Conservation (phyloP, 1,139 yeast genomes). For the Trichomonascaceae sp. region DNA sequence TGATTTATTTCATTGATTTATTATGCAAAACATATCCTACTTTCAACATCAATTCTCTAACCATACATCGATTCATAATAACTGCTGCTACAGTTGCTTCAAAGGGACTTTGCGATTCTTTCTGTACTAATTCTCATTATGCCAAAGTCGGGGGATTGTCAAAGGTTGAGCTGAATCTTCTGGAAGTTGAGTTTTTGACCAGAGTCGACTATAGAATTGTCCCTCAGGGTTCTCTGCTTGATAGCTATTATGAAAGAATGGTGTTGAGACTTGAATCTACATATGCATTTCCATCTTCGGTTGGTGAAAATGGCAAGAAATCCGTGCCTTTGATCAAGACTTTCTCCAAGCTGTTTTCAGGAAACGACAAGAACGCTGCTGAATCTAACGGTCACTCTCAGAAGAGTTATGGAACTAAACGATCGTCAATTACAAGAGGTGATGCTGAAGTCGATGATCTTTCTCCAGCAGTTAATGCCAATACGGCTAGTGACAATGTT, state of each 20-base stretch:
- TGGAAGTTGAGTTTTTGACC: slow-evolving; percentile 81
- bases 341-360: slow-evolving; percentile 5
- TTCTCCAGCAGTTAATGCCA: neutral
- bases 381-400: neutral
- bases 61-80: slow-evolving; percentile 84
- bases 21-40: slow-evolving; percentile 70
- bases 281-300: slow-evolving; percentile 17
- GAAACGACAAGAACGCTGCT: neutral
- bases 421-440: neutral
- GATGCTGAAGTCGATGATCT: neutral
- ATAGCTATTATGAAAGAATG: slow-evolving; percentile 33
- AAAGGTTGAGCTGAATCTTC: slow-evolving; percentile 71
- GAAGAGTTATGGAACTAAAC: neutral
- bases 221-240: slow-evolving; percentile 40
- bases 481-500: neutral
- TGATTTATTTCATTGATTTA: slow-evolving; percentile 84
- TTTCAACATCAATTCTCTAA: slow-evolving; percentile 81
- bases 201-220: slow-evolving; percentile 74
- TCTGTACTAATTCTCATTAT: slow-evolving; percentile 88
- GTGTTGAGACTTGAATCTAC: slow-evolving; percentile 22
- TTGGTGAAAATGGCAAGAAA: neutral
- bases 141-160: slow-evolving; percentile 96
- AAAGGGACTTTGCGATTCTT: slow-evolving; percentile 89
- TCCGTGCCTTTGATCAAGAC: slow-evolving; percentile 1
- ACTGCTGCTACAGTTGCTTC: slow-evolving; percentile 91